Percentiles rank a stretch among this genome's conserved stretches.
Evolutionary conservation across 305 asterid species (phyloP).

Genomic region (Rubia balearica): DNA sequence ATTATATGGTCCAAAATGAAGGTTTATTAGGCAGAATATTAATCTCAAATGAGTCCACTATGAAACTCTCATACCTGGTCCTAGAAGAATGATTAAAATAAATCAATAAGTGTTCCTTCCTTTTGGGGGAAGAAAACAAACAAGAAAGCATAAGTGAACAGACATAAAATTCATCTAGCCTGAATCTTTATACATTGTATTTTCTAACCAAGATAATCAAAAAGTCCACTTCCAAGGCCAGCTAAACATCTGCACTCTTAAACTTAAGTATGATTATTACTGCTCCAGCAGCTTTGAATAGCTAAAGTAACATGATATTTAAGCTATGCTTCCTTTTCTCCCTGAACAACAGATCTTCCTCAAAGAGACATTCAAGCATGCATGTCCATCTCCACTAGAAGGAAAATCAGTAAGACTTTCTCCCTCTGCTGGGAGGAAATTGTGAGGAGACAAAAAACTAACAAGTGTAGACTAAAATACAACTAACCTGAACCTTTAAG

Average conservation of each 20-base stretch:
- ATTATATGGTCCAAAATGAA: background rate
- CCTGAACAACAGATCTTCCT: background rate
- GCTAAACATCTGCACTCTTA: background rate
- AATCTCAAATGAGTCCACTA: background rate
- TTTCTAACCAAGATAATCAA: background rate
- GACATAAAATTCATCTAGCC: background rate
- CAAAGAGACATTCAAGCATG: background rate
- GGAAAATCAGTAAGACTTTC: too few relatives aligned
- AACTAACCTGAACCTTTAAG: background rate
- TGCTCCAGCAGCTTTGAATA: too few relatives aligned
- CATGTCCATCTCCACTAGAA: background rate
- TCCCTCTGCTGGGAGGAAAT: too few relatives aligned
- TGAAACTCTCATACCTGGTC: background rate
- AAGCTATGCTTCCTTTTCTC: background rate
- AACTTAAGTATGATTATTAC: background rate
- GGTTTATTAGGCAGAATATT: conserved; percentile 1
- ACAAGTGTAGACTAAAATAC: background rate
- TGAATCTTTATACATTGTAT: background rate
- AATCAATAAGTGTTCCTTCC: background rate
- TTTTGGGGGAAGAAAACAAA: background rate
- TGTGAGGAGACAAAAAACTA: too few relatives aligned
- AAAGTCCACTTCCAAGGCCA: background rate
- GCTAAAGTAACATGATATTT: too few relatives aligned
- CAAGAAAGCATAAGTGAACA: background rate
- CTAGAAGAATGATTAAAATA: background rate